Percentiles rank a stretch among this genome's conserved stretches.
Evolutionary conservation across 345 rosid species (phyloP).

Genomic region (Linum tenue): DNA sequence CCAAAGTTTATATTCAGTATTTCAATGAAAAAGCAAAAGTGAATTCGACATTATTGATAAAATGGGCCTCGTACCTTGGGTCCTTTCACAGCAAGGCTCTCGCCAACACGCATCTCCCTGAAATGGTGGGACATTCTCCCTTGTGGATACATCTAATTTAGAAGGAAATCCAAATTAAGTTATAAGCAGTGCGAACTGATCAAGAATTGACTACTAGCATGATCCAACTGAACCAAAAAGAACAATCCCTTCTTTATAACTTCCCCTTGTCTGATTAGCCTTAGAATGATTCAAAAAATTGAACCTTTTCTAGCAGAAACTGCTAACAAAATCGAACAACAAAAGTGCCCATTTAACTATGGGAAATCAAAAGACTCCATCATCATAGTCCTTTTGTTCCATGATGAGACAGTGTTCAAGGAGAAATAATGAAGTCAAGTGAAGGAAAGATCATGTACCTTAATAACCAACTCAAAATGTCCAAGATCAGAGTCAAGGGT

Average conservation of each 20-base stretch:
- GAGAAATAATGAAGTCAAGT: conserved; percentile 7
- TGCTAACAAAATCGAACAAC: too few relatives aligned
- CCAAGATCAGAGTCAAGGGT: conserved; percentile 93
- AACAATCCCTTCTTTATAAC: too few relatives aligned
- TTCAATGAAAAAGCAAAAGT: neutral
- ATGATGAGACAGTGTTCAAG: too few relatives aligned
- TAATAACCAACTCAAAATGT: conserved; percentile 70
- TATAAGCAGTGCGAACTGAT: too few relatives aligned
- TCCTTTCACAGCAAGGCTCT: conserved; percentile 81
- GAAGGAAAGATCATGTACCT: conserved; percentile 33
- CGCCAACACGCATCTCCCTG: conserved; percentile 82
- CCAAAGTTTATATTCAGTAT: neutral
- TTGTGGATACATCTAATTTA: conserved; percentile 84
- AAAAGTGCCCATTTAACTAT: too few relatives aligned
- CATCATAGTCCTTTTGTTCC: too few relatives aligned
- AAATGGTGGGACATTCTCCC: conserved; percentile 99
- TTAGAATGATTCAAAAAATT: too few relatives aligned
- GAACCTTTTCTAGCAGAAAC: too few relatives aligned
- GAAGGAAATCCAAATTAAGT: conserved; percentile 9
- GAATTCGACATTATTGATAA: neutral
- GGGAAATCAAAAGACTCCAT: too few relatives aligned
- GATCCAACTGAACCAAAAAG: too few relatives aligned
- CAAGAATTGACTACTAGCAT: too few relatives aligned
- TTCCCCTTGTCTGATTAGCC: too few relatives aligned
- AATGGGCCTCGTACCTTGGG: conserved; percentile 61